Evolutionary conservation across 2,329 filamentous ascomycete species (phyloP).

Genomic region (Colletotrichum noveboracense): DNA sequence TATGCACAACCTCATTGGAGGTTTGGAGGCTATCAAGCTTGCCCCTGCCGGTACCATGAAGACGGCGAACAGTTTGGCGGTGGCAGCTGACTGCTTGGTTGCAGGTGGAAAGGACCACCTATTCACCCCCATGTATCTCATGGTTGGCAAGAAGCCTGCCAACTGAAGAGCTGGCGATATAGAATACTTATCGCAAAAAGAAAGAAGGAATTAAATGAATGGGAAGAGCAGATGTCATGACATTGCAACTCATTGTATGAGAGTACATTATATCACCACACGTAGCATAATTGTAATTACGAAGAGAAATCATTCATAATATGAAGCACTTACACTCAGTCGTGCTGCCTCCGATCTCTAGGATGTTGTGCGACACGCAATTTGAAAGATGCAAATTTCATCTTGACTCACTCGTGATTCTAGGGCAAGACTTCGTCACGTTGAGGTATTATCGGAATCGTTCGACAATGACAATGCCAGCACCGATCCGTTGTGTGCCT

Average conservation of each 20-base stretch:
- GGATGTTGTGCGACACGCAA: neutral
- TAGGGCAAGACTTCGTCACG: neutral
- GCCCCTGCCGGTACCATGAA: slow-evolving; percentile 88
- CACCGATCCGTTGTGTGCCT: neutral
- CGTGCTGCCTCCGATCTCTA: neutral
- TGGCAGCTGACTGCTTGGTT: slow-evolving; percentile 84
- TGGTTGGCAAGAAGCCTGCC: slow-evolving; percentile 86
- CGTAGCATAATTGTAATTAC: slow-evolving; percentile 20
- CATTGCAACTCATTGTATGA: neutral
- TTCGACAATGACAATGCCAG: neutral
- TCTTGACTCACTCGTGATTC: neutral
- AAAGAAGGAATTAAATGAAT: neutral
- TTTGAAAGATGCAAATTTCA: neutral
- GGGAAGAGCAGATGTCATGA: neutral
- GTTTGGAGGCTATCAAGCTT: slow-evolving; percentile 75
- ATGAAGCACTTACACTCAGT: neutral
- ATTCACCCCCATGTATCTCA: slow-evolving; percentile 99
- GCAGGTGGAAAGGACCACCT: slow-evolving; percentile 86
- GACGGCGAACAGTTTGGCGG: slow-evolving; percentile 88
- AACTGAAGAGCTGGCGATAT: neutral
- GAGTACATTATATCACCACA: neutral
- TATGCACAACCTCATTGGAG: slow-evolving; percentile 78
- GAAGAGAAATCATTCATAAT: neutral
- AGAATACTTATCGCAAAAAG: neutral
- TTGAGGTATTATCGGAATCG: neutral